Base-by-base conservation (phyloP, 306 rosid genomes). In the Fagus sylvatica region DNA sequence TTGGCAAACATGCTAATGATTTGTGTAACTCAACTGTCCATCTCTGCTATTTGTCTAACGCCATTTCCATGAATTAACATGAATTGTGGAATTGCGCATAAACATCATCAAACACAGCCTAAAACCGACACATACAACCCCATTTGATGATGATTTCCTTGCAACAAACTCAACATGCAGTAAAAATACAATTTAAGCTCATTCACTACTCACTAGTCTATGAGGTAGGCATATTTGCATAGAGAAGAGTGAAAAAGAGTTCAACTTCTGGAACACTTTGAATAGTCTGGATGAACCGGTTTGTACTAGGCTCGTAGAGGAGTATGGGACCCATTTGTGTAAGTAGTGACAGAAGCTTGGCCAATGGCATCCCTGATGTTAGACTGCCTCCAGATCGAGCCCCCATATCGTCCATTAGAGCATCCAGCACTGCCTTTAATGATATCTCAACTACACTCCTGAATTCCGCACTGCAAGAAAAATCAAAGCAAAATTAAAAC, bases 211-310 rank as follows among this genome's bases (percentile, higher is more conserved):
- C 56, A 81, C 87, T 82, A 55, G 39, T 56, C 83, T 86, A 80
- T 2, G 87, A 82, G 80, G 76, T 61, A 53, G 89, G 86, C 84
- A 88, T 82, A 42, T 88, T 89, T 72, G 99, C 84, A 83, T 96
- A 96, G 79, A 96, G 89, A 82, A 87, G 88, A 77, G 98, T 89
- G 89, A 90, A 90, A 79, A 96, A 93, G 76, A 84, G 84, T 83
- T 91, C 97, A 70, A 93, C 93, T 83, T 96, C 97, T 64, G 87
- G 91, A 78, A 81, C 79, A 37, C 76, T 82, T 74, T 68, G 80
- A 69, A 93, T 84, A 73, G 78, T 76, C 81, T 86, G 87, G 79
- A 90, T 86, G 93, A 90, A 96, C 78, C 60, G 90, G 62, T 87
- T 91, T 81, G 83, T 91, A 80, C 84, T 79, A 39, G 93, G 93